Percentiles rank a stretch among this genome's conserved stretches.
Conservation (phyloP, 2,329 filamentous ascomycete genomes). For the Zarea fungicola region DNA sequence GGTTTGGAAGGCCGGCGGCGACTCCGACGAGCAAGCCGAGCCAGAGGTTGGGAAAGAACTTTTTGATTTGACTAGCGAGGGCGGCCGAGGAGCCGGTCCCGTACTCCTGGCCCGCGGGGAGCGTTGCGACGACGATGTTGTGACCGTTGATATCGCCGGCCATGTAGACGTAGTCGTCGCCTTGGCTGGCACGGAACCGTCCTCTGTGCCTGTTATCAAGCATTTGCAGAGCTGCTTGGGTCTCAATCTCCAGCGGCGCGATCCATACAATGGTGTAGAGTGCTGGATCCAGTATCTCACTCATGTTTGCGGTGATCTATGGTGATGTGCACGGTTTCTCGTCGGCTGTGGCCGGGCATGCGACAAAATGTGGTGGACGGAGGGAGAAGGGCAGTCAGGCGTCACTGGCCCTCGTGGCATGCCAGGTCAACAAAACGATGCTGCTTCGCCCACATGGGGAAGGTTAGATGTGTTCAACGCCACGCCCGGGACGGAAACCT, state of each 20-base stretch:
- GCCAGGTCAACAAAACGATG: too few relatives aligned
- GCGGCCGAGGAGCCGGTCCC: slow-evolving; percentile 3
- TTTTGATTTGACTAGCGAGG: slow-evolving; percentile 30
- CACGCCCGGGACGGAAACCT: too few relatives aligned
- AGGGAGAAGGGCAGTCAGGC: too few relatives aligned
- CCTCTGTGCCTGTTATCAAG: slow-evolving; percentile 28
- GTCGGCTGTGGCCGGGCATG: too few relatives aligned
- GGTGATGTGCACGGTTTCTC: too few relatives aligned
- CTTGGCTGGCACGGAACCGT: slow-evolving; percentile 23
- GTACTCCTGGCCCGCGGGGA: slow-evolving; percentile 18
- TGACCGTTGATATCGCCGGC: slow-evolving; percentile 32
- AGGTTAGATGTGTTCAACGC: too few relatives aligned
- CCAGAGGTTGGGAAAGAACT: slow-evolving; percentile 30
- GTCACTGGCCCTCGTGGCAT: too few relatives aligned
- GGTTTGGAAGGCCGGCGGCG: slow-evolving; percentile 28
- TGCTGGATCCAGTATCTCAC: slow-evolving; percentile 14
- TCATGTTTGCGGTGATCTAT: too few relatives aligned
- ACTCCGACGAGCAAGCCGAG: slow-evolving; percentile 33
- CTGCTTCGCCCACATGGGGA: too few relatives aligned
- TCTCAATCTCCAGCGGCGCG: slow-evolving; percentile 28
- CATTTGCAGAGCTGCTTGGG: slow-evolving; percentile 28
- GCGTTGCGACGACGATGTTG: slow-evolving; percentile 28
- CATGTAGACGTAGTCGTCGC: slow-evolving; percentile 32
- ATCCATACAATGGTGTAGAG: slow-evolving; percentile 24
- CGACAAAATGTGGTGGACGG: too few relatives aligned